Base-by-base conservation (phyloP, 441 rosid species). In the Eruca vesicaria region DNA sequence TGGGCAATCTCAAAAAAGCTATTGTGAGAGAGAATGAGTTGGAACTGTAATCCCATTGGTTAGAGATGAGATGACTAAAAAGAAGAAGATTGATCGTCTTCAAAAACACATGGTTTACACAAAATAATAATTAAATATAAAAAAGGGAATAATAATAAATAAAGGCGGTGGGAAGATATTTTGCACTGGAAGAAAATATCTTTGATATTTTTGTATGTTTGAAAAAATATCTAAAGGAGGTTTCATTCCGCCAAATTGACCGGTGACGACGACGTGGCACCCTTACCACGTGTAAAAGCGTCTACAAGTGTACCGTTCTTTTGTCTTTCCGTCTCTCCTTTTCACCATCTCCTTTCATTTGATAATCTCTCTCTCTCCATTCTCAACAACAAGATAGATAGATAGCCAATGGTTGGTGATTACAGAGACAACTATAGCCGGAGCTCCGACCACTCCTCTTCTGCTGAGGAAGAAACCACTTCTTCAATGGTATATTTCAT, bases 251-350 rank as follows among this genome's bases (percentile, higher is more conserved):
- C 61, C 32, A 70, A 63, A 43, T 63, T 69, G 75, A 76, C 71
- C 2, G 55, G 71, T 45, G 71, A 70, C 48, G 71, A 69, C 66
- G 80, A 76, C 80, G 76, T 76, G 80, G 41, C 71, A 32, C 1
- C 3, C 7, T 76, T 43, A 64, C 80, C 76, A 76, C 80, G 80
- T 76, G 80, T 76, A 70, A 76, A 76, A 76, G 80, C 71, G 80
- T 57, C 67, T 70, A 70, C 67, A 76, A 76, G 50, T 76, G 67
- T 64, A 69, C 1, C 35, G 65, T 69, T 69, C 79, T 59, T 67
- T 66, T 35, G 31, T 31, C 36, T 63, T 11, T 19, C 50, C 50
- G 9, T 2, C 35, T 21, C 12, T 19, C 26, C 61, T 35, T 52
- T 26, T 20, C 32, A 18, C 45, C 32, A 12, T 16, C n/a, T 68